Conservation (phyloP, 164 flowering plant genomes). For the Nymphaea thermarum region DNA sequence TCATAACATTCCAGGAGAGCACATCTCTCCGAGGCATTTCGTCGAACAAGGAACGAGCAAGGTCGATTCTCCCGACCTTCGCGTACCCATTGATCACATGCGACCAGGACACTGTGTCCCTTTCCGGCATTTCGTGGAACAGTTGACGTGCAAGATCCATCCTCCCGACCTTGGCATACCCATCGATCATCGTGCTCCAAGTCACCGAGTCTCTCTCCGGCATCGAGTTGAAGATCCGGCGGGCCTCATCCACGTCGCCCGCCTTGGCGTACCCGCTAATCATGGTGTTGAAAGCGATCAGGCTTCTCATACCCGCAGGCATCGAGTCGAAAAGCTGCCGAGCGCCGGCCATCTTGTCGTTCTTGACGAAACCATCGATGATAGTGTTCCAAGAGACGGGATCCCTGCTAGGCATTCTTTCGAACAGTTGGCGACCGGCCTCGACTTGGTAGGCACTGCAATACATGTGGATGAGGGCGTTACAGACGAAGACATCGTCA, state of each 20-base stretch:
- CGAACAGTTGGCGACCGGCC: neutral
- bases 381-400: neutral
- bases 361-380: neutral
- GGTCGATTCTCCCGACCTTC: slow-evolving; percentile 58
- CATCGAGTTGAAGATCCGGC: slow-evolving; percentile 71
- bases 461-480: neutral
- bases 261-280: neutral
- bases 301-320: neutral
- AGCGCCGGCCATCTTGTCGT: neutral
- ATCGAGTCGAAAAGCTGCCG: neutral
- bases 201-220: slow-evolving; percentile 62
- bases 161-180: slow-evolving; percentile 54
- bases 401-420: neutral
- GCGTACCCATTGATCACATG: slow-evolving; percentile 60
- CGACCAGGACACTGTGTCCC: slow-evolving; percentile 84
- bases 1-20: slow-evolving; percentile 27
- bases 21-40: slow-evolving; percentile 62
- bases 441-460: neutral
- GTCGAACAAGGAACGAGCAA: slow-evolving; percentile 65
- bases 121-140: slow-evolving; percentile 61
- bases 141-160: slow-evolving; percentile 48
- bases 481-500: neutral
- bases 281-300: neutral
- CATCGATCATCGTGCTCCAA: slow-evolving; percentile 78
- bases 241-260: slow-evolving; percentile 30